These are phyloP conservation scores for Mycena leptocephala DNA, from an alignment of 768 basidiomycete species.

Conservation along the genomic window DNA sequence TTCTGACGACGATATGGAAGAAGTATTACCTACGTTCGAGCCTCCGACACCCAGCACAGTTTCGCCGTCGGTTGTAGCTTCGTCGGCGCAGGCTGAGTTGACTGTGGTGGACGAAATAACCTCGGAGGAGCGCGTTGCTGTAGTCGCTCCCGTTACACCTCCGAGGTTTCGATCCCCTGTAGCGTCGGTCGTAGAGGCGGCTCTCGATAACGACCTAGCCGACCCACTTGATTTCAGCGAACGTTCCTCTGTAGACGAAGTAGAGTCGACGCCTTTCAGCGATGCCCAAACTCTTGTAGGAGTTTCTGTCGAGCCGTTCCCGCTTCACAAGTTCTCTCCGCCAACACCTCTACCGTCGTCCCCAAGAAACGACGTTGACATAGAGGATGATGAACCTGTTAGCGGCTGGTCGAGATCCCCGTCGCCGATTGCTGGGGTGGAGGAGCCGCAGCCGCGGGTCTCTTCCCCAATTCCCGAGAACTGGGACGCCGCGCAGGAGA, in stretches of 20 bases:
- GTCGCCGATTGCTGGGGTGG: constrained; percentile 45
- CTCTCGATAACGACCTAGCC: not conserved
- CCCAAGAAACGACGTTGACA: not conserved
- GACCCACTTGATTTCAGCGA: not conserved
- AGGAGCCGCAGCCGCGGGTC: constrained; percentile 40
- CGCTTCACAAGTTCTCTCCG: not conserved
- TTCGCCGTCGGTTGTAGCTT: not conserved
- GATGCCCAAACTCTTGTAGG: not conserved
- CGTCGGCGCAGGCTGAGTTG: not conserved
- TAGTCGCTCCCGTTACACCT: not conserved
- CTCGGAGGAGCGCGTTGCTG: not conserved
- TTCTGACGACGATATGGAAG: constrained; percentile 61
- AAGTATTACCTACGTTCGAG: constrained; percentile 39
- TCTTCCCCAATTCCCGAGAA: constrained; percentile 54
- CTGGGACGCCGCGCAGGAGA: constrained; percentile 92
- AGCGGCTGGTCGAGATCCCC: constrained; percentile 50
- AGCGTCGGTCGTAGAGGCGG: not conserved
- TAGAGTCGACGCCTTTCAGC: not conserved
- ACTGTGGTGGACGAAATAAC: not conserved
- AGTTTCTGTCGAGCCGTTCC: not conserved
- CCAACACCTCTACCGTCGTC: not conserved
- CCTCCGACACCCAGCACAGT: not conserved
- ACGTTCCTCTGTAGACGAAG: not conserved
- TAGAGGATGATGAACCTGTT: constrained; percentile 16
- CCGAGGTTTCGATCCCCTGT: not conserved